These are phyloP conservation scores for Aspergillus costaricaensis DNA, from an alignment of 2,329 filamentous ascomycete genomes.

Conservation along the genomic window DNA sequence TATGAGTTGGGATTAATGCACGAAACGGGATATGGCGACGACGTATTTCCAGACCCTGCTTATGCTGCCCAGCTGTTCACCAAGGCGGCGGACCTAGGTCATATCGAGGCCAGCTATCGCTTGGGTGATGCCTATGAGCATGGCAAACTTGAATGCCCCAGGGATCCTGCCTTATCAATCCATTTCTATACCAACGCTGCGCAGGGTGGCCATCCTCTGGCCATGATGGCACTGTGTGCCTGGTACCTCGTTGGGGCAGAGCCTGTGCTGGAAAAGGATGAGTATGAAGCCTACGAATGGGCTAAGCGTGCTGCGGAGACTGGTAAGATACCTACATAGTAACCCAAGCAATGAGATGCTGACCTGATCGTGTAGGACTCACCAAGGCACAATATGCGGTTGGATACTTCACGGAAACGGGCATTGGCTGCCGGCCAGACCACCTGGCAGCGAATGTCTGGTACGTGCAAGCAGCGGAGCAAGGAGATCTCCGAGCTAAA, in stretches of 20 bases:
- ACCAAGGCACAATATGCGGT: slow-evolving; percentile 85
- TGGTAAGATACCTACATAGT: slow-evolving; percentile 58
- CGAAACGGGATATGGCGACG: slow-evolving; percentile 89
- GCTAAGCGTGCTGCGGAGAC: slow-evolving; percentile 80
- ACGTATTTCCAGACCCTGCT: slow-evolving; percentile 84
- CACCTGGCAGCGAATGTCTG: slow-evolving; percentile 96
- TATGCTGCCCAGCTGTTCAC: slow-evolving; percentile 95
- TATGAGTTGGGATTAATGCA: slow-evolving; percentile 89
- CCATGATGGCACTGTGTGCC: slow-evolving; percentile 98
- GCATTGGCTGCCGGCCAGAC: slow-evolving; percentile 91
- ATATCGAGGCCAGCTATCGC: slow-evolving; percentile 80
- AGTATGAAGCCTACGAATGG: slow-evolving; percentile 96
- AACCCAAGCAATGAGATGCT: not conserved
- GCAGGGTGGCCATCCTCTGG: slow-evolving; percentile 75
- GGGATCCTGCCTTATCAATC: slow-evolving; percentile 88
- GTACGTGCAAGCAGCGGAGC: slow-evolving; percentile 94
- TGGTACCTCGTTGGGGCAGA: slow-evolving; percentile 98
- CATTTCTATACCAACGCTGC: slow-evolving; percentile 97
- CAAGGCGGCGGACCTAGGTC: slow-evolving; percentile 87
- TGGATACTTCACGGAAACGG: slow-evolving; percentile 98
- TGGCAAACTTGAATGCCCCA: slow-evolving; percentile 80
- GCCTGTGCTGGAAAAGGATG: slow-evolving; percentile 89
- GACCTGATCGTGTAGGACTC: slow-evolving; percentile 38
- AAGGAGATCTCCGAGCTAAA: slow-evolving; percentile 86
- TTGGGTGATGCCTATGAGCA: slow-evolving; percentile 98